Evolutionary conservation across 257 asterid genomes (phyloP).

Genomic region (Fraxinus pennsylvanica): DNA sequence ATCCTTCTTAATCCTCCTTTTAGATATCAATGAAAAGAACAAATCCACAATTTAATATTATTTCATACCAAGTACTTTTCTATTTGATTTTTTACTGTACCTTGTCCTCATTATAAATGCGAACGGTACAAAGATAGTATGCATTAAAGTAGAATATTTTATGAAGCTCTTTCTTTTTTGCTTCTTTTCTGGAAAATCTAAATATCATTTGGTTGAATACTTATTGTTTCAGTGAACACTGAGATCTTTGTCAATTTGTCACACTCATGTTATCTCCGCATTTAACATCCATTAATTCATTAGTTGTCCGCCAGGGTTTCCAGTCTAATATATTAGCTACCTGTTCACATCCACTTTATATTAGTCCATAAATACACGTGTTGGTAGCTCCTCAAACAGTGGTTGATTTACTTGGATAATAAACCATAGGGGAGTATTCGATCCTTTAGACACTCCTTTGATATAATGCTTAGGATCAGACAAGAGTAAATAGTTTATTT

Average conservation of each 20-base stretch:
- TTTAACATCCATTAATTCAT: background rate
- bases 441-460: background rate
- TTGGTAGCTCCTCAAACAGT: background rate
- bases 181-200: background rate
- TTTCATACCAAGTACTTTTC: background rate
- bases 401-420: conserved; percentile 3
- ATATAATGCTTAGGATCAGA: conserved; percentile 17
- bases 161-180: background rate
- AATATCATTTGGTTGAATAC: background rate
- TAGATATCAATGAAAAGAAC: background rate
- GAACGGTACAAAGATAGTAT: background rate
- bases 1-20: background rate
- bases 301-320: background rate
- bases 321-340: background rate
- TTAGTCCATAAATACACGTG: background rate
- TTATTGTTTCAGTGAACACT: background rate
- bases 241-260: background rate
- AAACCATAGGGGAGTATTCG: background rate
- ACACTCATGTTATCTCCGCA: background rate
- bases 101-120: background rate
- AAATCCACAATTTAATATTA: background rate
- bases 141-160: conserved; percentile 2
- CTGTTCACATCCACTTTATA: background rate
- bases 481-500: background rate
- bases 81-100: background rate